Conservation (phyloP, 371 early-diverging fungal species). For the Rhizomucor miehei region DNA sequence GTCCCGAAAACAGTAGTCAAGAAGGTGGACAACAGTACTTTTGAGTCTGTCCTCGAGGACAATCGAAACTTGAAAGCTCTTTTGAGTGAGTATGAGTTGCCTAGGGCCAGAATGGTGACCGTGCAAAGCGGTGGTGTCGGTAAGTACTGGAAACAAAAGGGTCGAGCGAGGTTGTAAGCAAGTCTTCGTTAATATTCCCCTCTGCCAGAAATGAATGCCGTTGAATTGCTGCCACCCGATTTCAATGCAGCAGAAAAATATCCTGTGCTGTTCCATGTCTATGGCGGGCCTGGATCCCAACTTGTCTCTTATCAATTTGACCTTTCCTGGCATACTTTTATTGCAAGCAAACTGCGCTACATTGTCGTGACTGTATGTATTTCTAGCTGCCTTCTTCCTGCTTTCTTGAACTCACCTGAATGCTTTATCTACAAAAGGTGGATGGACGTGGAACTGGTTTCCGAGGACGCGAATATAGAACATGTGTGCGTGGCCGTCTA, state of each 20-base stretch:
- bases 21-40: constrained; percentile 47
- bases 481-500: constrained; percentile 72
- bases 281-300: constrained; percentile 94
- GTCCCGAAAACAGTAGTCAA: constrained; percentile 79
- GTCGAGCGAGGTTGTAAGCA: neutral
- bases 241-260: constrained; percentile 73
- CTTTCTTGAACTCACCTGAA: neutral
- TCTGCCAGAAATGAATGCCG: constrained; percentile 75
- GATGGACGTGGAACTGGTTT: constrained; percentile 92
- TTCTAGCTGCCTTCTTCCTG: neutral
- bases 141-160: constrained; percentile 10
- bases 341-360: constrained; percentile 60
- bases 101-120: constrained; percentile 51
- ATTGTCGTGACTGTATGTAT: constrained; percentile 61
- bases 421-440: constrained; percentile 29
- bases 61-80: constrained; percentile 46
- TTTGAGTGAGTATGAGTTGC: constrained; percentile 54
- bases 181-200: neutral
- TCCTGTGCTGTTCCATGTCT: constrained; percentile 88
- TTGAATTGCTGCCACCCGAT: constrained; percentile 78
- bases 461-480: constrained; percentile 82
- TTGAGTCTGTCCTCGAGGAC: constrained; percentile 53
- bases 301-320: constrained; percentile 67
- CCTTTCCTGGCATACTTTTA: constrained; percentile 74
- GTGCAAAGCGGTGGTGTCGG: constrained; percentile 58